Evolutionary conservation across 257 asterid genomes (phyloP), one percentile per base, ranked within the genome.

Genomic region (Gardenia jasminoides): DNA sequence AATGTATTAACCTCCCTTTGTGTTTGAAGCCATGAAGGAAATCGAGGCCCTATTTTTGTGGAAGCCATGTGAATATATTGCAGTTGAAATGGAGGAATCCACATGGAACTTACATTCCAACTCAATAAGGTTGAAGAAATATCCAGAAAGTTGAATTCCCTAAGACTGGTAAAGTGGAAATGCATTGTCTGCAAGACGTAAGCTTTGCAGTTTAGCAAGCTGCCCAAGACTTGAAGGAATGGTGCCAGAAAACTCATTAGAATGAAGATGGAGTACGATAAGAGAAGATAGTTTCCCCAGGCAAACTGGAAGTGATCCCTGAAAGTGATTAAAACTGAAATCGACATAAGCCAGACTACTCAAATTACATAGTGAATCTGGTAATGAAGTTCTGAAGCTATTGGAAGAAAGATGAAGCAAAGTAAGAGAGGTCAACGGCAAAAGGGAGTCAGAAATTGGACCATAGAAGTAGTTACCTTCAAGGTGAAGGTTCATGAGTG

Each of bases 71-170:
- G 26, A 26, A 79, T 71, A 28, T 43, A 26, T 10, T 75, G 69
- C 19, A 82, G 86, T 9, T 82, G 86, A 58, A 79, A 82, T 1
- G 83, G 83, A 19, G 86, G 83, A 20, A 82, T 7, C 86, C 86
- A 82, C 7, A 47, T 15, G 13, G 59, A 46, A 41, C 83, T 83
- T 7, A 79, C 74, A 28, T 83, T 83, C 48, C 70, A 76, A 64
- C 5, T 24, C 0, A 76, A 48, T 0, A 26, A 62, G 64, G 70
- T 79, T 8, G 69, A 76, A 59, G 86, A 65, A 75, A 83, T 62
- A 10, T 54, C 52, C 0, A 75, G 52, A 70, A 16, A 9, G 0
- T 47, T 75, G 12, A 82, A 39, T 36, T 33, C 69, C 0, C 24
- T 20, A 2, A 79, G 81, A 65, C 70, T 43, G 46, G 41, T 39